phyloP scores from a whole-genome alignment of 78 protist genomes.

The Paulinella micropora region DNA sequence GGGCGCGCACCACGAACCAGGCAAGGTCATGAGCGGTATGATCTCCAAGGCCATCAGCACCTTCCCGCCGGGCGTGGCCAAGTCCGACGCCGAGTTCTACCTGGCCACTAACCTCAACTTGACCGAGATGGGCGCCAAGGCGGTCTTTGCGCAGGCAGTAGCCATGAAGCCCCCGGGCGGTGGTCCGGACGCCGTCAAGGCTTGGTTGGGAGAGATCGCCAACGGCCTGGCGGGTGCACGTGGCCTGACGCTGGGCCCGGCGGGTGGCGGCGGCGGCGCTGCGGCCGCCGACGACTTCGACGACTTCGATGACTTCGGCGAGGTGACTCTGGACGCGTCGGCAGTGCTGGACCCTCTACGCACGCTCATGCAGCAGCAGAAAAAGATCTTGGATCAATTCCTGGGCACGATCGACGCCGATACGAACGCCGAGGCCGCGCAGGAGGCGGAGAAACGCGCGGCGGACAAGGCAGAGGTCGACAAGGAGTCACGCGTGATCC shows the following conservation, averaged over 20 bases:
- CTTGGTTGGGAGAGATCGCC: conserved; percentile 15
- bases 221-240: no score
- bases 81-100: neutral
- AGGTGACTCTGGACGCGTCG: neutral
- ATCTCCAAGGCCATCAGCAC: neutral
- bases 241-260: neutral
- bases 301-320: neutral
- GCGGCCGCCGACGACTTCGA: neutral
- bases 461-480: neutral
- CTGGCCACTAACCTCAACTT: conserved; percentile 1
- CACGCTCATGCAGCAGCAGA: conserved; percentile 15
- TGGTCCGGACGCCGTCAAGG: conserved; percentile 12
- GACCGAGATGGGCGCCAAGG: conserved; percentile 11
- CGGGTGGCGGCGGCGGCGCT: neutral
- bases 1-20: neutral
- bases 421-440: no score
- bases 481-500: neutral
- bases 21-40: conserved; percentile 6
- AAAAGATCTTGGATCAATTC: no score
- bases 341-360: no score
- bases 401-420: no score
- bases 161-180: conserved; percentile 26
- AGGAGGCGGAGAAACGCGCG: neutral
- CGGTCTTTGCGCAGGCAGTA: conserved; percentile 20
- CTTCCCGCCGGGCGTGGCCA: conserved; percentile 29